Percentiles rank a stretch among this genome's conserved stretches.
Evolutionary conservation across 768 basidiomycete genomes (phyloP).

Genomic region (Steccherinum ochraceum): DNA sequence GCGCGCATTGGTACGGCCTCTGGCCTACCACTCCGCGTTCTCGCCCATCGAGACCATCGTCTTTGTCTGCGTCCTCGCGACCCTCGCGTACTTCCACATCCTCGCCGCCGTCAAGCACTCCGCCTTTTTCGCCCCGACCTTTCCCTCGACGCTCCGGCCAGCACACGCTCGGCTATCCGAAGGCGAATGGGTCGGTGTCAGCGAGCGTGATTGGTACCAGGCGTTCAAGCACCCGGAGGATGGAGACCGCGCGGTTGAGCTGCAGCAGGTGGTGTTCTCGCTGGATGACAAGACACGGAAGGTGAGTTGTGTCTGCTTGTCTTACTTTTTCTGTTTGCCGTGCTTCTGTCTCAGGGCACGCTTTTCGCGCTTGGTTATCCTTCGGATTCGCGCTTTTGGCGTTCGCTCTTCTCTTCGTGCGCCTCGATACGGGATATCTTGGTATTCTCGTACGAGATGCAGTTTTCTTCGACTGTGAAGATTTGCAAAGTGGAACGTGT

Average conservation of each 20-base stretch:
- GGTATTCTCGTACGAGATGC: too few species aligned
- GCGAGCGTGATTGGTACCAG: constrained; percentile 45
- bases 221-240: constrained; percentile 19
- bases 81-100: constrained; percentile 92
- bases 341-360: constrained; percentile 14
- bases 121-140: constrained; percentile 60
- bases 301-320: constrained; percentile 20
- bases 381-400: too few species aligned
- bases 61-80: constrained; percentile 81
- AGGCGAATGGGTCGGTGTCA: constrained; percentile 57
- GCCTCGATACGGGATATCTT: too few species aligned
- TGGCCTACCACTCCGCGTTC: constrained; percentile 68
- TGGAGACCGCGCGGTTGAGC: constrained; percentile 41
- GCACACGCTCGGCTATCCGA: constrained; percentile 48
- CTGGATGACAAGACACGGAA: constrained; percentile 35
- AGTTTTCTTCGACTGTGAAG: too few species aligned
- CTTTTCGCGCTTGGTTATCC: not conserved
- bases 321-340: constrained; percentile 9
- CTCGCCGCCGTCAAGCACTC: constrained; percentile 87
- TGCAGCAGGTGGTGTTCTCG: constrained; percentile 70
- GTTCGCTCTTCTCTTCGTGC: not conserved
- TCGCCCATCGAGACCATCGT: constrained; percentile 89
- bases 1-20: constrained; percentile 58
- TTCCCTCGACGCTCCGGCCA: constrained; percentile 44
- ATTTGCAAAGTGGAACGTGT: too few species aligned